Percentiles rank a stretch among this genome's conserved stretches.
These are phyloP conservation scores for Agaricus subrufescens DNA, from an alignment of 768 basidiomycete species.

Conservation along the genomic window DNA sequence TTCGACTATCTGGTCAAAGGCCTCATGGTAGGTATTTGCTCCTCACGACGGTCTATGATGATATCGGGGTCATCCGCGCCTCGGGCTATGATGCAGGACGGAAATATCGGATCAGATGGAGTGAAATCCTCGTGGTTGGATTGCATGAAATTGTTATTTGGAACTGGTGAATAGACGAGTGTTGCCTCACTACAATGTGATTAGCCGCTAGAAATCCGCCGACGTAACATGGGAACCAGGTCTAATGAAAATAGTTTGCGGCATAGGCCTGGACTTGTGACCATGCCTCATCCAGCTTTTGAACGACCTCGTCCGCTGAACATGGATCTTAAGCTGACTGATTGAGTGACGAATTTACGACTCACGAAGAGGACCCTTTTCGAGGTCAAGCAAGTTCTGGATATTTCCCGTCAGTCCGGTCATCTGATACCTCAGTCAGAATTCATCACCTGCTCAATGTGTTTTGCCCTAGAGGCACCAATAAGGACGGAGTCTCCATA, in stretches of 20 bases:
- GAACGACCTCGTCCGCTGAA: constrained; percentile 45
- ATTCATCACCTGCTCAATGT: constrained; percentile 43
- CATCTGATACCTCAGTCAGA: neutral
- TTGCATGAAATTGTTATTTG: too few relatives aligned
- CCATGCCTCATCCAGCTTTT: constrained; percentile 51
- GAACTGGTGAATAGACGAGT: too few relatives aligned
- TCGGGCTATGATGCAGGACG: too few relatives aligned
- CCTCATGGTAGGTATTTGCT: too few relatives aligned
- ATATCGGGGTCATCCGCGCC: too few relatives aligned
- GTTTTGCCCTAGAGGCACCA: constrained; percentile 54
- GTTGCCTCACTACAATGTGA: too few relatives aligned
- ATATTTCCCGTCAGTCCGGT: neutral
- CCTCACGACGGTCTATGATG: too few relatives aligned
- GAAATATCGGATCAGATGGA: too few relatives aligned
- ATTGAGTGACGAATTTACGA: neutral
- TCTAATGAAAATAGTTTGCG: constrained; percentile 28
- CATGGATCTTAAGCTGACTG: neutral
- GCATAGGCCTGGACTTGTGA: constrained; percentile 33
- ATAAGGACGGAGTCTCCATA: constrained; percentile 51
- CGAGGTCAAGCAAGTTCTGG: constrained; percentile 45
- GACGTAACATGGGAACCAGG: too few relatives aligned
- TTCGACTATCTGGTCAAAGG: too few relatives aligned
- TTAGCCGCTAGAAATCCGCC: too few relatives aligned
- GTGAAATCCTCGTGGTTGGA: too few relatives aligned
- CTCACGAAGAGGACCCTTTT: constrained; percentile 54